Base-by-base conservation (phyloP, 2,329 filamentous ascomycete genomes). In the Hymenoscyphus linearis region DNA sequence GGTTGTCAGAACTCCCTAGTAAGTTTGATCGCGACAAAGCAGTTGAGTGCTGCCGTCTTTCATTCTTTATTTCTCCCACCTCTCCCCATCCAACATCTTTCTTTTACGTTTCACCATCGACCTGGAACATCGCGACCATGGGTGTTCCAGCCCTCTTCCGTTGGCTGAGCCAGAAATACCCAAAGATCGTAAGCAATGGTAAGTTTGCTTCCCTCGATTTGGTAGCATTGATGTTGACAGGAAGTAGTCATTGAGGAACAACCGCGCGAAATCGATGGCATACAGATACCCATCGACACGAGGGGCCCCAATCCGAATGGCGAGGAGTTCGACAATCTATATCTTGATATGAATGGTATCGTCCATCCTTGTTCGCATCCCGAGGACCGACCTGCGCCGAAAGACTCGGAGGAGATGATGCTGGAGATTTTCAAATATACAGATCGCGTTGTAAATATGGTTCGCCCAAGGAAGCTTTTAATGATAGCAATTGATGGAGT, bases 321-420 rank as follows among this genome's bases (percentile, higher is more conserved):
- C 74, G 93, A 98, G 77, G 95, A 99, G 76, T 90, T 96, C 72
- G 93, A 99, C 78, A 99, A 99, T 72, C 81, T 99, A 5, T 99
- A 99, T 73, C 85, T 99, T 65, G 95, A 99, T 72, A 98, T 99
- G 93, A 99, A 99, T 76, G 96, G 95, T 74, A 99, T 99, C 68
- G 95, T 99, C 40, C 95, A 99, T 79, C 96, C 96, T 35, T 99
- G 95, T 78, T 96, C 93, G 54, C 95, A 99, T 77, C 95, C 95
- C 0, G 95, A 99, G 75, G 93, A 98, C 72, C 86, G 86, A 65
- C 92, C 95, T 1, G 86, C 95, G 3, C 95, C 95, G 12, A 89
- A 88, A 71, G 93, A 95, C 64, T 95, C 99, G 78, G 91, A 96
- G 74, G 95, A 98, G 78, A 99, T 99, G 95, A 99, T 99, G 95